These are phyloP conservation scores for Suillus bovinus DNA, from an alignment of 768 basidiomycete genomes.

Conservation along the genomic window DNA sequence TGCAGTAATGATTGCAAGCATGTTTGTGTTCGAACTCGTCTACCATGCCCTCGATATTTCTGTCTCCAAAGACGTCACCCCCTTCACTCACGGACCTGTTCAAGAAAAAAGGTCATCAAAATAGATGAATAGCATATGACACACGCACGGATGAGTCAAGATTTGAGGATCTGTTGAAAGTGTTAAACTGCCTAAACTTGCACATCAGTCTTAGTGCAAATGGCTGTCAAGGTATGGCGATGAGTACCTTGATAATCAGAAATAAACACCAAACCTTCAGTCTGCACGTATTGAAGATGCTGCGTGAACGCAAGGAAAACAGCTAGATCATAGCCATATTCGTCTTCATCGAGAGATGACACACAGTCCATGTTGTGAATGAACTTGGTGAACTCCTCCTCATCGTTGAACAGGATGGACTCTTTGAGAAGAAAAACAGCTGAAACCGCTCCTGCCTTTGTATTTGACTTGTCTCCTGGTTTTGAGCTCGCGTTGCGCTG, in stretches of 20 bases:
- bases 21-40: conserved; percentile 1
- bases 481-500: too few relatives aligned
- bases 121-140: background rate
- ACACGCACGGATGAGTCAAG: conserved; percentile 5
- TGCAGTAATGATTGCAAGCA: conserved; percentile 2
- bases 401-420: fast-evolving
- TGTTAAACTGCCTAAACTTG: conserved; percentile 12
- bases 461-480: background rate
- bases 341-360: too few relatives aligned
- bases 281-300: too few relatives aligned
- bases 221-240: too few relatives aligned
- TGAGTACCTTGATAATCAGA: too few relatives aligned
- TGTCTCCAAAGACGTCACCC: background rate
- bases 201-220: background rate
- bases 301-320: too few relatives aligned
- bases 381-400: too few relatives aligned
- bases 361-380: too few relatives aligned
- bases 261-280: too few relatives aligned
- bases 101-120: background rate
- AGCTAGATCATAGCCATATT: too few relatives aligned
- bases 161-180: conserved; percentile 27
- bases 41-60: background rate
- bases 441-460: background rate
- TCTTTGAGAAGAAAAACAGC: background rate
- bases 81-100: background rate